Percentiles rank a stretch among this genome's conserved stretches.
Evolutionary conservation across 331 rosid species (phyloP).

Genomic region (Acacia pycnantha): DNA sequence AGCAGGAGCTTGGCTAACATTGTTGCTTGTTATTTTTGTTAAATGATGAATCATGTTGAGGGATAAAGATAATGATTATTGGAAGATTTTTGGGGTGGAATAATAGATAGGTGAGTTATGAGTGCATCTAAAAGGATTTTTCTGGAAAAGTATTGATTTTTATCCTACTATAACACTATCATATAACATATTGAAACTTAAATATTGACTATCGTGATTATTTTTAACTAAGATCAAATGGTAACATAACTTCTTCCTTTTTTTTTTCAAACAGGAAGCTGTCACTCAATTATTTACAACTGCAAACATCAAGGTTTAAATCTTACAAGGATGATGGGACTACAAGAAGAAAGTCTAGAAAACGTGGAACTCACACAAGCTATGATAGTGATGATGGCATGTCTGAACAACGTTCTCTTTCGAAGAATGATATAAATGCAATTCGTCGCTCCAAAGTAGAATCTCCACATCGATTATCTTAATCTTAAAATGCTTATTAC

Average conservation of each 20-base stretch:
- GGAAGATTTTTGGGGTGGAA: conserved; percentile 17
- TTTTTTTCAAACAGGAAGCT: conserved; percentile 63
- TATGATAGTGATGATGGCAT: conserved; percentile 57
- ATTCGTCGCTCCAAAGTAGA: conserved; percentile 87
- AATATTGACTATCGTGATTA: not conserved
- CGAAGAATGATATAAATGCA: conserved; percentile 77
- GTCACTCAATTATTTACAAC: conserved; percentile 88
- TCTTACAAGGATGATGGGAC: conserved; percentile 71
- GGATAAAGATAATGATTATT: not conserved
- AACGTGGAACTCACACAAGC: conserved; percentile 44
- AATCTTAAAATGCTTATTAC: conserved; percentile 6
- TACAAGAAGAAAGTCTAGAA: conserved; percentile 64
- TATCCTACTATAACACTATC: conserved; percentile 1
- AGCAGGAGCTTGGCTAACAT: not conserved
- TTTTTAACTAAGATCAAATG: conserved; percentile 29
- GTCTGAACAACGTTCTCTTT: conserved; percentile 64
- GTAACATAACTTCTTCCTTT: conserved; percentile 26
- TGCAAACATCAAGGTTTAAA: conserved; percentile 59
- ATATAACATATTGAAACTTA: not conserved
- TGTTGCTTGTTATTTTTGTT: conserved; percentile 13
- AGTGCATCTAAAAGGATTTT: conserved; percentile 5
- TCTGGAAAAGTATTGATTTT: not conserved
- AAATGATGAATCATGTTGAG: conserved; percentile 6
- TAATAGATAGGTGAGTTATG: not conserved
- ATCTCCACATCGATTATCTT: conserved; percentile 30